These are phyloP conservation scores for Acanthamoeba triangularis DNA, from an alignment of 208 protist genomes.

Conservation along the genomic window DNA sequence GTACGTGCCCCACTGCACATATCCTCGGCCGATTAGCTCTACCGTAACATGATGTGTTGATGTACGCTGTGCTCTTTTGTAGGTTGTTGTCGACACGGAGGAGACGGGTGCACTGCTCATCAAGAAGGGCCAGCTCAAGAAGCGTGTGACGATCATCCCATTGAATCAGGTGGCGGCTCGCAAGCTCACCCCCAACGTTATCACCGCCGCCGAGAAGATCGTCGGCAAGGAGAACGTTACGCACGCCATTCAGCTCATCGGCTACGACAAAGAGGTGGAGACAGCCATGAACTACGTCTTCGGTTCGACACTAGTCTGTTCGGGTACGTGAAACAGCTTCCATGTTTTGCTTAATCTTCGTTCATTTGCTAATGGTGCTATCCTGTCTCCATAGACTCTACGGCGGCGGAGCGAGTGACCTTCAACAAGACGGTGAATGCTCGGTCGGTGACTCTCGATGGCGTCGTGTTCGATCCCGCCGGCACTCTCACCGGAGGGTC, in stretches of 20 bases:
- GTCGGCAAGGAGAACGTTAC: constrained; percentile 84
- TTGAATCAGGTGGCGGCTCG: constrained; percentile 96
- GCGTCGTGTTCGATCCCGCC: constrained; percentile 98
- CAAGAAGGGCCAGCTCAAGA: constrained; percentile 93
- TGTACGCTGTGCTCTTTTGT: neutral
- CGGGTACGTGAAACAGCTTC: constrained; percentile 81
- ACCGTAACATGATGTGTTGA: neutral
- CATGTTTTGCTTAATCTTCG: neutral
- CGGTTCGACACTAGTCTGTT: constrained; percentile 97
- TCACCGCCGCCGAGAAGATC: constrained; percentile 78
- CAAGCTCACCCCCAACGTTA: constrained; percentile 4
- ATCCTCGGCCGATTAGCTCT: neutral
- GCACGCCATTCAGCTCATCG: constrained; percentile 94
- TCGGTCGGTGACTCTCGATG: constrained; percentile 98
- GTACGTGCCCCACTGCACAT: constrained; percentile 93
- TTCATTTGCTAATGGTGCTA: neutral
- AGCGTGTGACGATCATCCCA: constrained; percentile 98
- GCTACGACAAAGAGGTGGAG: constrained; percentile 90
- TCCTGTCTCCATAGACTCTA: constrained; percentile 4
- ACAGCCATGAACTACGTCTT: constrained; percentile 97
- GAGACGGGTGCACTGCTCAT: constrained; percentile 96
- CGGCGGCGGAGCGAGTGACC: constrained; percentile 84
- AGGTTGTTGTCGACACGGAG: constrained; percentile 93
- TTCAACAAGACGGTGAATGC: constrained; percentile 89
- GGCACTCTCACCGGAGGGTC: constrained; percentile 98